Evolutionary conservation across 1,139 yeast species (phyloP).

Genomic region (Geotrichum histeridarum): DNA sequence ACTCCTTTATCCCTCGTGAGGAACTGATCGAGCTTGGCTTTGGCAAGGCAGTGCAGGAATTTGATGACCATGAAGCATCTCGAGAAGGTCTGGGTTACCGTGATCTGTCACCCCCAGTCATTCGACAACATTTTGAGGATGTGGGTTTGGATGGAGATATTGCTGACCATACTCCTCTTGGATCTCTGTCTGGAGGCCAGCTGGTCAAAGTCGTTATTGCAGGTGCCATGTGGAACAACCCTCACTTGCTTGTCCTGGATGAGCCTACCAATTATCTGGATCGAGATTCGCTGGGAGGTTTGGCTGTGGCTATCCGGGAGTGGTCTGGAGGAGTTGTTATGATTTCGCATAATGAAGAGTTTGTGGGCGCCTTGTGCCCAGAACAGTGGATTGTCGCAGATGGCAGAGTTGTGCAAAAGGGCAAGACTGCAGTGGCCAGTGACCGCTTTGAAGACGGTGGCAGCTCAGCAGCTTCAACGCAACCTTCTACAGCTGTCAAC

Average conservation of each 20-base stretch:
- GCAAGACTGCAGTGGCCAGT: conserved; percentile 66
- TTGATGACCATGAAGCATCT: conserved; percentile 97
- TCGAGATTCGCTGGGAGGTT: conserved; percentile 94
- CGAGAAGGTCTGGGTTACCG: conserved; percentile 98
- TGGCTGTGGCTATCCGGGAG: conserved; percentile 94
- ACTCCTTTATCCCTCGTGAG: conserved; percentile 90
- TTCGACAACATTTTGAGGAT: conserved; percentile 93
- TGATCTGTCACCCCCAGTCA: conserved; percentile 83
- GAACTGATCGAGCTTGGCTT: conserved; percentile 75
- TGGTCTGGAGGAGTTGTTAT: conserved; percentile 98
- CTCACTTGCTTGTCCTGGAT: conserved; percentile 93
- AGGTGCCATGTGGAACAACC: conserved; percentile 99
- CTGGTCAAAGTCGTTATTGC: conserved; percentile 97
- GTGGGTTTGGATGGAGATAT: conserved; percentile 97
- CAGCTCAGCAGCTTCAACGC: conserved; percentile 41
- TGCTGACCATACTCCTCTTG: conserved; percentile 96
- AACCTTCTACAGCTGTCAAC: conserved; percentile 26
- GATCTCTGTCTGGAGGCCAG: conserved; percentile 96
- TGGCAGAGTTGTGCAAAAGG: conserved; percentile 82
- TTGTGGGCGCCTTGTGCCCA: conserved; percentile 95
- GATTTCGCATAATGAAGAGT: conserved; percentile 96
- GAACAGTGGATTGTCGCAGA: conserved; percentile 97
- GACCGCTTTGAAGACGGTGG: conserved; percentile 75
- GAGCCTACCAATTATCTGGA: conserved; percentile 98
- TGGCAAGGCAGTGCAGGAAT: conserved; percentile 80